These are phyloP conservation scores for Clausena lansium DNA, from an alignment of 345 rosid species.

Conservation along the genomic window DNA sequence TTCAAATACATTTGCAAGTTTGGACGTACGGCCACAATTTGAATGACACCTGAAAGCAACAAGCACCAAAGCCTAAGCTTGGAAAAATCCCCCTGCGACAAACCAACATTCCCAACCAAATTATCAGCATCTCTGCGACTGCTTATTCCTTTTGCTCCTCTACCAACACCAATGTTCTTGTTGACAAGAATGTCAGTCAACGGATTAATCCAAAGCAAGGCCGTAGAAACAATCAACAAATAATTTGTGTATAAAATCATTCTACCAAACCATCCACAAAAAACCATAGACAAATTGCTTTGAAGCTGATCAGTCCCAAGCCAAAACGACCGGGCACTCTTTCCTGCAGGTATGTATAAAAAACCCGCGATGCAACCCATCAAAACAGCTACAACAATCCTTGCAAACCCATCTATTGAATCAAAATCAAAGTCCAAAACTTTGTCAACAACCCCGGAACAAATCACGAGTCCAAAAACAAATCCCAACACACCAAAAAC, in stretches of 20 bases:
- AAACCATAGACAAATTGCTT: constrained; percentile 55
- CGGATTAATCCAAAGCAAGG: constrained; percentile 86
- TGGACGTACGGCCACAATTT: constrained; percentile 61
- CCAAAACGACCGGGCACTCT: constrained; percentile 85
- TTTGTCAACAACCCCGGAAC: constrained; percentile 39
- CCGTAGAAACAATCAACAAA: constrained; percentile 46
- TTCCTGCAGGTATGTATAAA: constrained; percentile 71
- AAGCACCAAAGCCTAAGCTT: constrained; percentile 56
- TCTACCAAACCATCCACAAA: constrained; percentile 82
- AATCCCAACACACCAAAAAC: constrained; percentile 59
- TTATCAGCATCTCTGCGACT: constrained; percentile 20
- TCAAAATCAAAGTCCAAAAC: constrained; percentile 65
- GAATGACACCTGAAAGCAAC: constrained; percentile 53
- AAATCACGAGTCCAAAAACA: constrained; percentile 47
- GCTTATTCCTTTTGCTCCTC: constrained; percentile 10
- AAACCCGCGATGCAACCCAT: constrained; percentile 66
- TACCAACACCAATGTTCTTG: constrained; percentile 22
- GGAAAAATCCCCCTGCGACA: constrained; percentile 40
- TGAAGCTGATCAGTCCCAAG: constrained; percentile 89
- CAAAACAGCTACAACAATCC: constrained; percentile 38
- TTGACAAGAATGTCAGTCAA: constrained; percentile 50
- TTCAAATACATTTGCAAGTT: constrained; percentile 89
- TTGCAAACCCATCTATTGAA: constrained; percentile 52
- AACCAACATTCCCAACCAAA: constrained; percentile 67
- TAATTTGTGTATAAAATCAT: constrained; percentile 51